Evolutionary conservation across 2,329 filamentous ascomycete genomes (phyloP).

Genomic region (Acrocalymma vagum): DNA sequence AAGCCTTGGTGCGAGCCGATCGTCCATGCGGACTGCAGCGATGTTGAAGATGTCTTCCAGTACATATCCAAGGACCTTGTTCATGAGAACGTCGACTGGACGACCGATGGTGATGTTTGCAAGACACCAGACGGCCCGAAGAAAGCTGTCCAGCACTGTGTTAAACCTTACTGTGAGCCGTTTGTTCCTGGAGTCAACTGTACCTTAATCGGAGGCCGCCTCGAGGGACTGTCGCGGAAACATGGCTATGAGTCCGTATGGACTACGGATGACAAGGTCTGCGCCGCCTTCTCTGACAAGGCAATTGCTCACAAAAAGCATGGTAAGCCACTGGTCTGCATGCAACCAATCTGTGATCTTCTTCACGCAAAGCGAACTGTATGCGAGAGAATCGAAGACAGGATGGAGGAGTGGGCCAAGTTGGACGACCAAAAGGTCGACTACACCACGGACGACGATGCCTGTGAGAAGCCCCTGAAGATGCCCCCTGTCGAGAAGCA

Average conservation of each 20-base stretch:
- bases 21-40: constrained; percentile 1
- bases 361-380: too few species aligned
- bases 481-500: background rate
- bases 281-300: too few species aligned
- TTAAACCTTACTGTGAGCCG: background rate
- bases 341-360: background rate
- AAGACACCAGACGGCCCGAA: background rate
- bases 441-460: constrained; percentile 4
- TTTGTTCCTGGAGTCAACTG: background rate
- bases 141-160: background rate
- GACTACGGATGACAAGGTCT: too few species aligned
- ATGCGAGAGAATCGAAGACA: constrained; percentile 4
- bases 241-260: too few species aligned
- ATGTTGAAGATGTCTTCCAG: constrained; percentile 4
- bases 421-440: constrained; percentile 1
- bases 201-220: too few species aligned
- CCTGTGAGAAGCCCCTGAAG: background rate
- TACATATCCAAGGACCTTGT: constrained; percentile 2
- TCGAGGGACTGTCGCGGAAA: too few species aligned
- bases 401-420: constrained; percentile 3
- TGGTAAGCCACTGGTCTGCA: constrained; percentile 1
- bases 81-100: constrained; percentile 4
- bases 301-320: too few species aligned
- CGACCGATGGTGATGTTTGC: background rate
- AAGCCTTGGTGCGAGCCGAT: background rate